A percentile compares a stretch with the other conserved stretches of the same genome.
These are phyloP conservation scores for Penicillium malachiteum DNA, from an alignment of 495 filamentous ascomycete genomes.

Conservation along the genomic window DNA sequence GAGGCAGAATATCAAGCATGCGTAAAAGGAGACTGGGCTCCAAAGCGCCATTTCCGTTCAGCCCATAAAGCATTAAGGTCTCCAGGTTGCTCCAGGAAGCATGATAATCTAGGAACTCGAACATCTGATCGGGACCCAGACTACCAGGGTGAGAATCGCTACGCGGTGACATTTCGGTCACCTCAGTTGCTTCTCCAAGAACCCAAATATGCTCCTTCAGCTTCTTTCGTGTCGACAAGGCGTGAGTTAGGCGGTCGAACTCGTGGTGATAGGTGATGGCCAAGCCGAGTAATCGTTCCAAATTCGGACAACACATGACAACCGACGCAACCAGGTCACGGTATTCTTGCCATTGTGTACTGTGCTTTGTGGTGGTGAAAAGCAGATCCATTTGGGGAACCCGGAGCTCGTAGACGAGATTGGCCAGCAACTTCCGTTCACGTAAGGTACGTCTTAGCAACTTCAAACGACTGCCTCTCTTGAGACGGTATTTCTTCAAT, in stretches of 20 bases:
- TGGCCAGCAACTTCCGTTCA: conserved; percentile 66
- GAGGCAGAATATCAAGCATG: conserved; percentile 61
- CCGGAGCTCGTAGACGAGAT: conserved; percentile 71
- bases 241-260: conserved; percentile 73
- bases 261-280: conserved; percentile 68
- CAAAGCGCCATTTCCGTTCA: conserved; percentile 55
- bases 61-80: conserved; percentile 72
- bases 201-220: conserved; percentile 83
- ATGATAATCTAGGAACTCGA: conserved; percentile 69
- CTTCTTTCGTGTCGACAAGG: conserved; percentile 70
- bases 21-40: conserved; percentile 67
- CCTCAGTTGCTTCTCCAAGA: conserved; percentile 51
- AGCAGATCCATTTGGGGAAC: conserved; percentile 57
- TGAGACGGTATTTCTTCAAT: conserved; percentile 66
- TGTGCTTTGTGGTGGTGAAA: conserved; percentile 50
- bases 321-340: conserved; percentile 74
- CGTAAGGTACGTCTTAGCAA: conserved; percentile 75
- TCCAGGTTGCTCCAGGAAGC: conserved; percentile 67
- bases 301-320: conserved; percentile 82
- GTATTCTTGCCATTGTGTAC: conserved; percentile 56
- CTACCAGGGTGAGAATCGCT: conserved; percentile 51
- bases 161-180: conserved; percentile 44
- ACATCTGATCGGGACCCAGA: conserved; percentile 59
- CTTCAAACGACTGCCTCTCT: conserved; percentile 66
- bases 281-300: conserved; percentile 72